These are phyloP conservation scores for Globisporangium iwayamae DNA, from an alignment of 352 stramenopile genomes.

Conservation along the genomic window DNA sequence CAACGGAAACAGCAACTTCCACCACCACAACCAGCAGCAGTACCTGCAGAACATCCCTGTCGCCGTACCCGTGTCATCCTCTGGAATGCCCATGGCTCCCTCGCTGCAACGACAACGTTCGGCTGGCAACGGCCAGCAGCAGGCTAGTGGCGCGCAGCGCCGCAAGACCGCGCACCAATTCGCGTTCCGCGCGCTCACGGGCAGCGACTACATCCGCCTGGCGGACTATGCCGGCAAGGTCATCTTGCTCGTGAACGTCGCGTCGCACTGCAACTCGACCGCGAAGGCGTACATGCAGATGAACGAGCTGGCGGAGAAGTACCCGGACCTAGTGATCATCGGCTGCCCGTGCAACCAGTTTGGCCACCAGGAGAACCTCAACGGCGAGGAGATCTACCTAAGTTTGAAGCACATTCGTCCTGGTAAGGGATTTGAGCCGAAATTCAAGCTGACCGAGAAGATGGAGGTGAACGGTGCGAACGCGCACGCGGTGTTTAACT, in stretches of 20 bases:
- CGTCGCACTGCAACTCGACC: conserved; percentile 81
- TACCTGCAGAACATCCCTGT: conserved; percentile 51
- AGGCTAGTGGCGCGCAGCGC: conserved; percentile 11
- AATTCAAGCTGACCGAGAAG: conserved; percentile 77
- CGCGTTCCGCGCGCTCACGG: conserved; percentile 64
- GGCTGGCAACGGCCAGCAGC: conserved; percentile 8
- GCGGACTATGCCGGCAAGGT: conserved; percentile 62
- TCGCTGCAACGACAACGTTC: conserved; percentile 30
- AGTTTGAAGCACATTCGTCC: conserved; percentile 72
- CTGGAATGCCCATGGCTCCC: conserved; percentile 16
- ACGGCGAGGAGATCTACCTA: conserved; percentile 73
- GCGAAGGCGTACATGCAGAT: conserved; percentile 69
- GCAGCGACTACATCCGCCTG: conserved; percentile 57
- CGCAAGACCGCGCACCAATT: conserved; percentile 75
- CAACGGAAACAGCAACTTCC: conserved; percentile 8
- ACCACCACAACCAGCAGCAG: conserved; percentile 34
- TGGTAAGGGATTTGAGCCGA: conserved; percentile 62
- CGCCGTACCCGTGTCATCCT: conserved; percentile 45
- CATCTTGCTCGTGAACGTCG: conserved; percentile 74
- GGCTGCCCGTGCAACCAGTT: conserved; percentile 83
- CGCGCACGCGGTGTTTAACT: conserved; percentile 78
- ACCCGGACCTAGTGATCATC: conserved; percentile 67
- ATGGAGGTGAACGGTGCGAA: conserved; percentile 79
- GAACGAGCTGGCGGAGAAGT: conserved; percentile 58
- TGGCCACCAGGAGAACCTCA: conserved; percentile 79